phyloP scores from a whole-genome alignment of 1,284 basidiomycete species.

The Ceratobasidium sp. region DNA sequence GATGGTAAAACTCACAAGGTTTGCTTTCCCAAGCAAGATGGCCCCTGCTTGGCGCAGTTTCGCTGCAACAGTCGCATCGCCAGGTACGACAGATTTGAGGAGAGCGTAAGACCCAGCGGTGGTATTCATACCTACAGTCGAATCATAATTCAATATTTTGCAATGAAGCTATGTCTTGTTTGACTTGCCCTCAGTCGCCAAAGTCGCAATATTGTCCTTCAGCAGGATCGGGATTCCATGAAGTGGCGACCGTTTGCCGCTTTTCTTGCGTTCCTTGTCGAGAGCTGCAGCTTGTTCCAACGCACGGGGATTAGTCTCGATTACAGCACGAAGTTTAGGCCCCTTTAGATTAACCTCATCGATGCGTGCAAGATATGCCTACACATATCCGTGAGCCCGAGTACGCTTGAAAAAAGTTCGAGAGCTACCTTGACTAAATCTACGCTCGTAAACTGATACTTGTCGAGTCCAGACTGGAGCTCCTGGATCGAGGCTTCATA shows the following conservation, averaged over 20 bases:
- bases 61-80: conserved; percentile 67
- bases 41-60: conserved; percentile 69
- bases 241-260: conserved; percentile 40
- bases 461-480: conserved; percentile 51
- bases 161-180: too few relatives aligned
- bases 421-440: conserved; percentile 53
- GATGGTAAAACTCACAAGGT: conserved; percentile 52
- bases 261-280: conserved; percentile 42
- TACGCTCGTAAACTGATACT: conserved; percentile 52
- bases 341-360: conserved; percentile 44
- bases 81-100: conserved; percentile 62
- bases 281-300: conserved; percentile 40
- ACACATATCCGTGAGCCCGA: neutral
- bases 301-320: conserved; percentile 44
- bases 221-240: conserved; percentile 47
- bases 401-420: neutral
- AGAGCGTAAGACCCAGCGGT: conserved; percentile 61
- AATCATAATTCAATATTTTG: too few relatives aligned
- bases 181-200: conserved; percentile 22
- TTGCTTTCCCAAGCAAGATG: conserved; percentile 65
- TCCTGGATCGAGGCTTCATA: conserved; percentile 55
- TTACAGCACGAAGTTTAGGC: conserved; percentile 44
- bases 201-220: conserved; percentile 48
- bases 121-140: conserved; percentile 39
- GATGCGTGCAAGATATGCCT: conserved; percentile 47